Evolutionary conservation across 2,329 filamentous ascomycete genomes (phyloP).

Genomic region (Venturia aucupariae): DNA sequence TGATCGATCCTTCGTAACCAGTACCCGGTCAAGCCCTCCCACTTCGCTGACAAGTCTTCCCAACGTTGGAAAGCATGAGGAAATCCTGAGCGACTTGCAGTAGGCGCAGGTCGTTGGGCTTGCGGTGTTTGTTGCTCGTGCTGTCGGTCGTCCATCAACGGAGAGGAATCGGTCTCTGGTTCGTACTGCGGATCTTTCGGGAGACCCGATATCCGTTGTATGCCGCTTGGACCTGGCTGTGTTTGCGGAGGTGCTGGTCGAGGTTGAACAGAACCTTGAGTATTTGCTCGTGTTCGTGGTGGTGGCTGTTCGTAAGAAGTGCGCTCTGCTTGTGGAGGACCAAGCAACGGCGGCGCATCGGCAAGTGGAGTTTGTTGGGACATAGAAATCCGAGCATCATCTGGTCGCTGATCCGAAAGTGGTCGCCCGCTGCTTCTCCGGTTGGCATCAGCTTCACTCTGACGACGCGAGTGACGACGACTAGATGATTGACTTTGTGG

Average conservation of each 20-base stretch:
- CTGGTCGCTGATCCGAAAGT: background rate
- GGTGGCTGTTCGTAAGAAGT: constrained; percentile 6
- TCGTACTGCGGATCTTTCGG: background rate
- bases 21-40: constrained; percentile 94
- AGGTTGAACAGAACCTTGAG: constrained; percentile 7
- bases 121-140: constrained; percentile 18
- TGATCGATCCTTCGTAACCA: constrained; percentile 92
- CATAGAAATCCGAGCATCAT: background rate
- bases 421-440: constrained; percentile 5
- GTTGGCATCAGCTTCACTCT: background rate
- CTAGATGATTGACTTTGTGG: constrained; percentile 5
- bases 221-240: constrained; percentile 10
- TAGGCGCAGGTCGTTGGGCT: constrained; percentile 20
- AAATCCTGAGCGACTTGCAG: constrained; percentile 42
- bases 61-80: constrained; percentile 96
- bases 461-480: background rate
- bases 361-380: background rate
- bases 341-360: background rate
- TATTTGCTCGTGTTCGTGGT: constrained; percentile 3
- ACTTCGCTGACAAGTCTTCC: constrained; percentile 94
- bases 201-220: constrained; percentile 3
- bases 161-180: background rate
- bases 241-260: background rate
- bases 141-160: background rate
- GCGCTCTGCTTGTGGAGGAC: background rate